A percentile compares a stretch with the other conserved stretches of the same genome.
phyloP scores from a whole-genome alignment of 441 rosid species.

The Isatis lusitanica region DNA sequence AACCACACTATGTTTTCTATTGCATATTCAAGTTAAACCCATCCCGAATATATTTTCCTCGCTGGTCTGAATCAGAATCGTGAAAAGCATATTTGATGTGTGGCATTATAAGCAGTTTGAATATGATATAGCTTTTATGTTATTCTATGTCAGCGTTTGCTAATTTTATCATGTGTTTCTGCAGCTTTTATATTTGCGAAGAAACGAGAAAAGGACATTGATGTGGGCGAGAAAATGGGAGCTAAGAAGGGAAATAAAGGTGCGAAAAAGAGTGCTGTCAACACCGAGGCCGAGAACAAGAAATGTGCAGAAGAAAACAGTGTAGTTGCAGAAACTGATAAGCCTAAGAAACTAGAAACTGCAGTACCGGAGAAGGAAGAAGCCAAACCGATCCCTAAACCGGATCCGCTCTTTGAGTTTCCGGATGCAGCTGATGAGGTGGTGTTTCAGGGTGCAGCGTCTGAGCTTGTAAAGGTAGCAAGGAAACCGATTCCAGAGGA shows the following conservation, averaged over 20 bases:
- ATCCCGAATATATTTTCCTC: not conserved
- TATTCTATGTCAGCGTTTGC: not conserved
- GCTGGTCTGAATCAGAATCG: not conserved
- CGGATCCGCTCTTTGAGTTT: conserved; percentile 22
- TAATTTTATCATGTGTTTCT: conserved; percentile 11
- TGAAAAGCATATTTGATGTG: not conserved
- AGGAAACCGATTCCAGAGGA: conserved; percentile 66
- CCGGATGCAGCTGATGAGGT: conserved; percentile 29
- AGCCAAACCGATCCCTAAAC: conserved; percentile 18
- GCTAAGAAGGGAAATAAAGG: conserved; percentile 25
- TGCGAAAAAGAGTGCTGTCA: conserved; percentile 21
- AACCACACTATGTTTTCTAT: not conserved
- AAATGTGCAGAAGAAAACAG: conserved; percentile 4
- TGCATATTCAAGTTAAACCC: not conserved
- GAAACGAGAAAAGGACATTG: conserved; percentile 49
- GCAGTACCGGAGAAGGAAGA: conserved; percentile 26
- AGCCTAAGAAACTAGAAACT: conserved; percentile 30
- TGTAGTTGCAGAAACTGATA: conserved; percentile 24
- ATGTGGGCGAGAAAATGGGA: conserved; percentile 12
- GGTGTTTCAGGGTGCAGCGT: conserved; percentile 20
- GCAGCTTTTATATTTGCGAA: conserved; percentile 74
- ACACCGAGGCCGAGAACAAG: conserved; percentile 23
- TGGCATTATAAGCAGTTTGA: conserved; percentile 4
- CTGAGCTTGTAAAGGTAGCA: conserved; percentile 35
- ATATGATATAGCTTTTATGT: not conserved